Evolutionary conservation across 257 asterid species (phyloP).

Genomic region (Nicotiana tomentosiformis): DNA sequence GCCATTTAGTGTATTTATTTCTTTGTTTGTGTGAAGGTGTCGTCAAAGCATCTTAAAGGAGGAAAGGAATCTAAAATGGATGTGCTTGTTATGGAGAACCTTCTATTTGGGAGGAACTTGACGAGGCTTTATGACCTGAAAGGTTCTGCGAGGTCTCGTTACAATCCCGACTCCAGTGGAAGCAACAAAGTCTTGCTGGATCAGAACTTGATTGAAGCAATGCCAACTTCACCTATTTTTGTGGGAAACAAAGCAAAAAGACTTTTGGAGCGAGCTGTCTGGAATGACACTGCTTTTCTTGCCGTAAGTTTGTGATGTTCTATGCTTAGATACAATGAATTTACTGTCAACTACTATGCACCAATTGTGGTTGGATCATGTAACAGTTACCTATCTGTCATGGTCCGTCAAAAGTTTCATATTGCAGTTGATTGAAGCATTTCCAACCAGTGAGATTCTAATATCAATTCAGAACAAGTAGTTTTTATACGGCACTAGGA

Average conservation of each 20-base stretch:
- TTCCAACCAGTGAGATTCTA: background rate
- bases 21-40: slow-evolving; percentile 47
- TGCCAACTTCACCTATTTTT: slow-evolving; percentile 97
- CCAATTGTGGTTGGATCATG: background rate
- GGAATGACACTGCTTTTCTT: slow-evolving; percentile 96
- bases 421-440: background rate
- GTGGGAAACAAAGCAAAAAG: slow-evolving; percentile 91
- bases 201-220: slow-evolving; percentile 91
- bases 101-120: slow-evolving; percentile 75
- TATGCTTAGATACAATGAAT: background rate
- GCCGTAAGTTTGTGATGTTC: slow-evolving; percentile 53
- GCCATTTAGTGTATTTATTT: background rate
- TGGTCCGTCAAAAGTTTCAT: background rate
- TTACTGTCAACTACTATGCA: background rate
- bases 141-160: slow-evolving; percentile 92
- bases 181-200: slow-evolving; percentile 86
- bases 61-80: slow-evolving; percentile 96
- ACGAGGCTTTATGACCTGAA: slow-evolving; percentile 88
- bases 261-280: slow-evolving; percentile 81
- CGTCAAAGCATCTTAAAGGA: slow-evolving; percentile 71
- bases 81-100: slow-evolving; percentile 91
- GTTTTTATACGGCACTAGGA: background rate
- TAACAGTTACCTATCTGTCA: background rate
- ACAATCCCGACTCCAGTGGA: slow-evolving; percentile 83
- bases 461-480: background rate